Evolutionary conservation across 768 basidiomycete genomes (phyloP).

Genomic region (Neoboletus brunneissimus): DNA sequence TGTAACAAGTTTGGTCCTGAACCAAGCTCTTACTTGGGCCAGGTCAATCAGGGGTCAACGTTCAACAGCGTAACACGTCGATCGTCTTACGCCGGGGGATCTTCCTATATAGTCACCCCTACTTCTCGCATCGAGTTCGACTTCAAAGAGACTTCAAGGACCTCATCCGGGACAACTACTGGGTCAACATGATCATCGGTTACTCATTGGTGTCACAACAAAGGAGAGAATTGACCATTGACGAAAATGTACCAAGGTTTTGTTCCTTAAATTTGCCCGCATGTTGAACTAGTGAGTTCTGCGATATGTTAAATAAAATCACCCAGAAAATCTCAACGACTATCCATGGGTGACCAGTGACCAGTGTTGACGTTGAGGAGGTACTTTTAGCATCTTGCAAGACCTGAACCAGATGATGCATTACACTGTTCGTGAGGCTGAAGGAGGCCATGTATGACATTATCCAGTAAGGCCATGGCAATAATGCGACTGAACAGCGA

Average conservation of each 20-base stretch:
- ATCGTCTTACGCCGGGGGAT: no score
- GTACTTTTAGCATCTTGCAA: background rate
- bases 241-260: background rate
- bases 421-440: background rate
- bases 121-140: no score
- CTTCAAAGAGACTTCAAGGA: no score
- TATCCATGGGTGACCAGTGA: background rate
- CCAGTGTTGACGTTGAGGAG: background rate
- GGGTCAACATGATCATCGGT: background rate
- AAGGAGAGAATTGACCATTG: background rate
- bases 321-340: background rate
- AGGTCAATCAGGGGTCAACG: no score
- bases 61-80: no score
- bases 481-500: constrained; percentile 40
- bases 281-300: background rate
- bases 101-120: no score
- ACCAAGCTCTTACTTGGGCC: no score
- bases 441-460: background rate
- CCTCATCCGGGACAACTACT: no score
- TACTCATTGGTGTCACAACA: background rate
- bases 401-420: background rate
- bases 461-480: background rate
- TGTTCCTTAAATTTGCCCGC: background rate
- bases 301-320: no score
- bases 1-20: background rate